Percentiles rank a stretch among this genome's conserved stretches.
Conservation (phyloP, 192 early-diverging fungal species). For the Backusella mclennaniae region DNA sequence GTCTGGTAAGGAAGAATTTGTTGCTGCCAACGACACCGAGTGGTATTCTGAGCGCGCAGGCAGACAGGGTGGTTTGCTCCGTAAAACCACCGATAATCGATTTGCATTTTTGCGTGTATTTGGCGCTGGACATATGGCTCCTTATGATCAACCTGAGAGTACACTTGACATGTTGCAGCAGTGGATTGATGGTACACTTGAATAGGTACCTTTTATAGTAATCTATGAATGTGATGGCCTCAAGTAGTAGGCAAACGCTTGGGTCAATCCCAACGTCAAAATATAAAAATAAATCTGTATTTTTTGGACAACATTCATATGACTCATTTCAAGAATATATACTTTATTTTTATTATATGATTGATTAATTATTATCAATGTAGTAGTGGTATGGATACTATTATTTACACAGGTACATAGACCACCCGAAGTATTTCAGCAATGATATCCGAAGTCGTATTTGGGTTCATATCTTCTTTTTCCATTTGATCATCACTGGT, state of each 20-base stretch:
- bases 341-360: not conserved
- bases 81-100: conserved; percentile 53
- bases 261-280: not conserved
- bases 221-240: not conserved
- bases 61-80: conserved; percentile 61
- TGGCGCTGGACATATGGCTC: conserved; percentile 89
- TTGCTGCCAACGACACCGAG: conserved; percentile 58
- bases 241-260: not conserved
- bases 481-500: conserved; percentile 14
- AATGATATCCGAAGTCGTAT: conserved; percentile 25
- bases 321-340: too few species aligned
- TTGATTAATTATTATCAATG: not conserved
- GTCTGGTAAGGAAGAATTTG: conserved; percentile 73
- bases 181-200: conserved; percentile 55
- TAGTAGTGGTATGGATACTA: not conserved
- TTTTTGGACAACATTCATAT: too few species aligned
- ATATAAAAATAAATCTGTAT: not conserved
- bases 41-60: conserved; percentile 64
- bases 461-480: conserved; percentile 5
- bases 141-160: conserved; percentile 87
- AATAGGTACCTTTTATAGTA: not conserved
- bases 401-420: conserved; percentile 28
- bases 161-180: conserved; percentile 84
- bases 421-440: conserved; percentile 29
- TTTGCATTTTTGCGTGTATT: conserved; percentile 87